Conservation (phyloP, 2,329 filamentous ascomycete species). For the Alternaria arborescens region DNA sequence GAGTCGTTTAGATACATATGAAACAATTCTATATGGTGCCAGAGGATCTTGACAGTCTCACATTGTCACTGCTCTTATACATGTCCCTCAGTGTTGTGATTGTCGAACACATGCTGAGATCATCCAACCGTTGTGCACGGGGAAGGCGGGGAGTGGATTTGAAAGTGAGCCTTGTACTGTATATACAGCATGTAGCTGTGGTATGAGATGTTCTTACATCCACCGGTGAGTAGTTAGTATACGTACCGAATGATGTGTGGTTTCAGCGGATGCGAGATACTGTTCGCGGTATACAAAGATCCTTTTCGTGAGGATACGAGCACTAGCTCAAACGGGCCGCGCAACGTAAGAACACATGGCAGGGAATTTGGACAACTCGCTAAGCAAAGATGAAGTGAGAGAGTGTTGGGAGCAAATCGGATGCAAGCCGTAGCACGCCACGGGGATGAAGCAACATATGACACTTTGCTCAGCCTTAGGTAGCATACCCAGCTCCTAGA, state of each 20-base stretch:
- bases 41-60: neutral
- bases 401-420: constrained; percentile 15
- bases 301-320: neutral
- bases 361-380: neutral
- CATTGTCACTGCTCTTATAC: neutral
- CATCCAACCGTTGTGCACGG: neutral
- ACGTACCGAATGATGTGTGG: neutral
- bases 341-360: neutral
- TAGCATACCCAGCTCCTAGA: neutral
- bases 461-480: constrained; percentile 7
- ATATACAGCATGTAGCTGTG: neutral
- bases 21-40: neutral
- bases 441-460: neutral
- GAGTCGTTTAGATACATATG: neutral
- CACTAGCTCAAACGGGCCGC: constrained; percentile 2
- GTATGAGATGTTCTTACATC: neutral
- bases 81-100: neutral
- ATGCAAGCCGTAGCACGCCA: neutral
- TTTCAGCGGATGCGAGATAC: neutral
- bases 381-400: neutral
- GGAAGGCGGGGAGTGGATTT: neutral
- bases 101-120: neutral
- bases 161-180: neutral
- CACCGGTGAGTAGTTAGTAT: neutral
- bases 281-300: neutral